A percentile compares a stretch with the other conserved stretches of the same genome.
Evolutionary conservation across 495 filamentous ascomycete species (phyloP).

Genomic region (Penicillium mononematosum): DNA sequence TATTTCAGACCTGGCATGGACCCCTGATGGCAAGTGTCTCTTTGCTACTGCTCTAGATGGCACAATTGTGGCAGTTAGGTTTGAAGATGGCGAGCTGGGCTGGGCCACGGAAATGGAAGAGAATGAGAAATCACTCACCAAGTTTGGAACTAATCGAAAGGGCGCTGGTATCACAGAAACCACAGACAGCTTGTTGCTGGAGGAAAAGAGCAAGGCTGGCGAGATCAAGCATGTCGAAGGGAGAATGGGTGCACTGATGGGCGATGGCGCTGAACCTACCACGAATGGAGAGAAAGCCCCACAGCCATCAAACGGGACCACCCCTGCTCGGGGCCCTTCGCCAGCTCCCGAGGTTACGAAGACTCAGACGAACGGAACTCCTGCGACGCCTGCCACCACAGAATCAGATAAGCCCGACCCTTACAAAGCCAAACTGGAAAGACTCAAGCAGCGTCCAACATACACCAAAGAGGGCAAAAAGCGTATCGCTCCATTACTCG

Average conservation of each 20-base stretch:
- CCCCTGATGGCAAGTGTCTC: slow-evolving; percentile 82
- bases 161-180: slow-evolving; percentile 88
- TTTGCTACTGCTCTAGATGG: slow-evolving; percentile 88
- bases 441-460: slow-evolving; percentile 84
- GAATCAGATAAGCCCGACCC: slow-evolving; percentile 60
- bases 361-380: slow-evolving; percentile 41
- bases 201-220: slow-evolving; percentile 87
- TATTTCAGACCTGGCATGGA: slow-evolving; percentile 92
- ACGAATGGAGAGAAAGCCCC: slow-evolving; percentile 44
- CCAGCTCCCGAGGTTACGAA: slow-evolving; percentile 39
- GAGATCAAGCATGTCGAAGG: slow-evolving; percentile 88
- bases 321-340: slow-evolving; percentile 38
- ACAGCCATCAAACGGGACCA: slow-evolving; percentile 42
- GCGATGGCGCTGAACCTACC: slow-evolving; percentile 56
- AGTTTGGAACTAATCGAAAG: slow-evolving; percentile 83
- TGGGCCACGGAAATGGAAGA: slow-evolving; percentile 74
- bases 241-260: slow-evolving; percentile 97
- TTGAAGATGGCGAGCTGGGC: slow-evolving; percentile 71
- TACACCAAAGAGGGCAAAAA: slow-evolving; percentile 98
- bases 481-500: slow-evolving; percentile 84
- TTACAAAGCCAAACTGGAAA: slow-evolving; percentile 66
- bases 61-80: slow-evolving; percentile 71
- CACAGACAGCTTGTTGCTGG: slow-evolving; percentile 77
- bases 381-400: slow-evolving; percentile 32
- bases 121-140: slow-evolving; percentile 87